Conservation (phyloP, 2,329 filamentous ascomycete species). For the Trichoderma sp. region DNA sequence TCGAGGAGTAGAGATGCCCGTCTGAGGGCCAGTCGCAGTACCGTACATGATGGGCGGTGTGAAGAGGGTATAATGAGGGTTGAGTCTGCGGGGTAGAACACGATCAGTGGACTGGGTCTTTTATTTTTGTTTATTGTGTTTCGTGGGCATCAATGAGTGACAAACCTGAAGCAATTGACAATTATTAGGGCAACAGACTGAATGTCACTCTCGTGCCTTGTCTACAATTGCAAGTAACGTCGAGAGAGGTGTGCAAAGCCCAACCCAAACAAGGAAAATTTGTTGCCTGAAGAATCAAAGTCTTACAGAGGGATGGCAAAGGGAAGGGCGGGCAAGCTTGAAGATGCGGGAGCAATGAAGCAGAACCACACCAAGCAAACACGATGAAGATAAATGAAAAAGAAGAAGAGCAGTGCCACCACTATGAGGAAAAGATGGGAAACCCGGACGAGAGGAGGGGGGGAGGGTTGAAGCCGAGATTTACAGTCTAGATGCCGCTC, state of each 20-base stretch:
- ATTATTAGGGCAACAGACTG: constrained; percentile 6
- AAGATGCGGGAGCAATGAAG: constrained; percentile 13
- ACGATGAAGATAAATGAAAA: neutral
- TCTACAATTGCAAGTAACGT: neutral
- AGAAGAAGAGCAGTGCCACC: constrained; percentile 15
- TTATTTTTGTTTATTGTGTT: neutral
- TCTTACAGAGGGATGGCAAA: constrained; percentile 21
- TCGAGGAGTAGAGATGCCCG: constrained; percentile 93
- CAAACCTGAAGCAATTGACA: constrained; percentile 11
- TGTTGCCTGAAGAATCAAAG: constrained; percentile 17
- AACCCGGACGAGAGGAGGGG: constrained; percentile 15
- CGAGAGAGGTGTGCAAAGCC: constrained; percentile 7
- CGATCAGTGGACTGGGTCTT: neutral
- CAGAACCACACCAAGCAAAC: constrained; percentile 14
- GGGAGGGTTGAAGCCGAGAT: constrained; percentile 19
- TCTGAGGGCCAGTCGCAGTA: constrained; percentile 78
- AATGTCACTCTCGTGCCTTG: constrained; percentile 4
- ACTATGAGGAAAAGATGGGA: constrained; percentile 20
- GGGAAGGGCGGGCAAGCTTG: constrained; percentile 11
- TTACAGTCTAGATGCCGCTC: constrained; percentile 20
- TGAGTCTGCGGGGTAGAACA: constrained; percentile 17
- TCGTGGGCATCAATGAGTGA: neutral
- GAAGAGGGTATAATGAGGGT: constrained; percentile 23
- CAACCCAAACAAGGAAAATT: constrained; percentile 4
- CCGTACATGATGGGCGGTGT: constrained; percentile 72